phyloP scores from a whole-genome alignment of 371 early-diverging fungal genomes.

The Zychaea mexicana region DNA sequence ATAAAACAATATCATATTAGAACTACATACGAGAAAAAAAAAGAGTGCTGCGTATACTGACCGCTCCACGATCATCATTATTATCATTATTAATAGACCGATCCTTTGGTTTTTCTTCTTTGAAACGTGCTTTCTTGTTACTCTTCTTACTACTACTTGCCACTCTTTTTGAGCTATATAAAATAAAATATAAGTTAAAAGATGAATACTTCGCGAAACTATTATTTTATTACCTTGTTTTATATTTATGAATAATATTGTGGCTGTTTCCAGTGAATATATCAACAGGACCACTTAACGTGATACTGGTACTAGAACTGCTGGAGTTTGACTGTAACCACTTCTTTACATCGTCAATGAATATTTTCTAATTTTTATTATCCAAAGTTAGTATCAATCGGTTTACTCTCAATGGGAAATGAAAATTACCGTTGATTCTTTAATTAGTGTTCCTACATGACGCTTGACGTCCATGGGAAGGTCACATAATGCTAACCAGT shows the following conservation, averaged over 20 bases:
- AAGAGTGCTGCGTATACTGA: neutral
- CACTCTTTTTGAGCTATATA: neutral
- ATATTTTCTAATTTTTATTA: too few relatives aligned
- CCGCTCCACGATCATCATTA: neutral
- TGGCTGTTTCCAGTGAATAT: neutral
- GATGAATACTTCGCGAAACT: neutral
- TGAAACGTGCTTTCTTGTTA: neutral
- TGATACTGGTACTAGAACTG: neutral
- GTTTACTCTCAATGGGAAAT: too few relatives aligned
- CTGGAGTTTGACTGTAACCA: neutral
- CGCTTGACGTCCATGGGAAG: too few relatives aligned
- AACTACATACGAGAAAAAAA: slow-evolving; percentile 1
- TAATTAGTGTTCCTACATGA: too few relatives aligned
- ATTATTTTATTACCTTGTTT: neutral
- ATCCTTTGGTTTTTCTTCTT: neutral
- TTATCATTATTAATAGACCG: neutral
- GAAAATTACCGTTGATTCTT: too few relatives aligned
- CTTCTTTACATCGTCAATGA: neutral
- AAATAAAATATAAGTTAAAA: neutral
- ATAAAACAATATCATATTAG: neutral
- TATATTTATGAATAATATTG: neutral
- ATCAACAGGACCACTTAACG: neutral
- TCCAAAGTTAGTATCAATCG: too few relatives aligned
- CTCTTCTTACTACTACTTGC: neutral
- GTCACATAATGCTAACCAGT: too few relatives aligned